Evolutionary conservation across 169 alveolate species (phyloP).

Genomic region (Neospora caninum): DNA sequence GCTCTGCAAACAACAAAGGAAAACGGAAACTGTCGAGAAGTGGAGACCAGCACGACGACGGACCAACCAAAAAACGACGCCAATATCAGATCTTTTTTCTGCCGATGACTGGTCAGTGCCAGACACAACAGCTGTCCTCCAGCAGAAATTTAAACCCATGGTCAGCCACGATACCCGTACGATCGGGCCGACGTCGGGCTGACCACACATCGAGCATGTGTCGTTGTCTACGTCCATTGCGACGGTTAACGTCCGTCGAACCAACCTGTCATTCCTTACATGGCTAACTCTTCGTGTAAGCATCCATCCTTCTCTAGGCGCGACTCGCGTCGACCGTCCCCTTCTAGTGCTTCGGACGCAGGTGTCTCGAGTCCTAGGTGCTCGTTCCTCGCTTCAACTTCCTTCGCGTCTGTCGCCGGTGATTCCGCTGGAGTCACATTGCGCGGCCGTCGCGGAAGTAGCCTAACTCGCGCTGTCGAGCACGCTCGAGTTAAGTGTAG

Average conservation of each 20-base stretch:
- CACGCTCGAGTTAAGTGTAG: neutral
- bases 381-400: neutral
- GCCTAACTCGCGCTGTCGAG: neutral
- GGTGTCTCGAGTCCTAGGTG: too few species aligned
- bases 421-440: too few species aligned
- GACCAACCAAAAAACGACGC: neutral
- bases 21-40: neutral
- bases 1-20: neutral
- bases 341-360: neutral
- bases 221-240: too few species aligned
- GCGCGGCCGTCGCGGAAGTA: neutral
- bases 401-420: neutral
- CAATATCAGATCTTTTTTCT: too few species aligned
- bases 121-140: too few species aligned
- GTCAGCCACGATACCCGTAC: too few species aligned
- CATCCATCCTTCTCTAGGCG: neutral
- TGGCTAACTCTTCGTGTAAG: neutral
- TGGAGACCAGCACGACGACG: neutral
- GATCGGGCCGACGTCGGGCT: neutral
- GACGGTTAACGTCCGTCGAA: neutral
- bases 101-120: too few species aligned
- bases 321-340: neutral
- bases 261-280: neutral
- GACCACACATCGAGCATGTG: neutral
- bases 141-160: too few species aligned